These are phyloP conservation scores for Chlorella vulgaris DNA, from an alignment of 139 green algal genomes.

Conservation along the genomic window DNA sequence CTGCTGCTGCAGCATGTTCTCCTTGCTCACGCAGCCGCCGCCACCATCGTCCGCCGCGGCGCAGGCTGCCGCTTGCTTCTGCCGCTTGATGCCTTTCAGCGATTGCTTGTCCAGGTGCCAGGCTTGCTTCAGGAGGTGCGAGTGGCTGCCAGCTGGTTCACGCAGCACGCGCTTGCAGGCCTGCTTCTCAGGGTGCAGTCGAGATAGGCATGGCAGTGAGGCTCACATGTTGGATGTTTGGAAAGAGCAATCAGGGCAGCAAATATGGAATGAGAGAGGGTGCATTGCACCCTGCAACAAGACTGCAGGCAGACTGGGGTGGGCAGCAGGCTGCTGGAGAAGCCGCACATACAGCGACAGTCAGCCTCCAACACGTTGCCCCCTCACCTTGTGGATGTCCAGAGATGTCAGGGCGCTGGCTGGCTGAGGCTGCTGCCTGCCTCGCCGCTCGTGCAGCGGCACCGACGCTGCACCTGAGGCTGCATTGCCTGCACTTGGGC, in stretches of 20 bases:
- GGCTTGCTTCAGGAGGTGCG: constrained; percentile 33
- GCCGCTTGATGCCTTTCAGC: constrained; percentile 47
- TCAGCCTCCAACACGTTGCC: no score
- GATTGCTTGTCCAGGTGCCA: constrained; percentile 53
- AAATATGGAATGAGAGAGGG: no score
- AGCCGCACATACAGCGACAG: no score
- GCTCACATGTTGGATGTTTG: no score
- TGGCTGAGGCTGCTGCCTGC: not conserved
- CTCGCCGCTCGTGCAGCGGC: not conserved
- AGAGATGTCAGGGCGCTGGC: constrained; percentile 29
- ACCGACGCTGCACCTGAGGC: no score
- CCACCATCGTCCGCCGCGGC: not conserved
- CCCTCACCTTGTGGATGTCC: constrained; percentile 43
- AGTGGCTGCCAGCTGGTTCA: not conserved
- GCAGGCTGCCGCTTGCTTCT: constrained; percentile 23
- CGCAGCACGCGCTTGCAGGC: constrained; percentile 42
- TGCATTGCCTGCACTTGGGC: not conserved
- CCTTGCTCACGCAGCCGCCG: not conserved
- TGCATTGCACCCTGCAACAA: no score
- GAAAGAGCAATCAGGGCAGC: no score
- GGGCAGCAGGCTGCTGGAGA: no score
- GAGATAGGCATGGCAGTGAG: no score
- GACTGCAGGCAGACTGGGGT: no score
- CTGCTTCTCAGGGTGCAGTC: not conserved
- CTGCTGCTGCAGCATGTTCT: constrained; percentile 6